These are phyloP conservation scores for Schizonepeta tenuifolia DNA, from an alignment of 257 asterid genomes.

Conservation along the genomic window DNA sequence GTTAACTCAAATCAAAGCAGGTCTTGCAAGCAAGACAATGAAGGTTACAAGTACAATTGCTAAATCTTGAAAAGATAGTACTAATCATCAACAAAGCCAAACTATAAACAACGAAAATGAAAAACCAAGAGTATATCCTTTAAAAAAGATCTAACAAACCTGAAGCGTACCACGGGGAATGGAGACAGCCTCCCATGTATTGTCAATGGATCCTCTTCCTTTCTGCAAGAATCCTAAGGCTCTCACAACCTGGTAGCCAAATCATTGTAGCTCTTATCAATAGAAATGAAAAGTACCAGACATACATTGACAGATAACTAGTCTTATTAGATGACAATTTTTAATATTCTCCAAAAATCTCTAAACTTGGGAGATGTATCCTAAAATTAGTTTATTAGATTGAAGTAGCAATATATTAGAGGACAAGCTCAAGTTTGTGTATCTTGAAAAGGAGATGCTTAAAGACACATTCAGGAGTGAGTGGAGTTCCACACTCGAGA, in stretches of 20 bases:
- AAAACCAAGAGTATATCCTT: slow-evolving; percentile 20
- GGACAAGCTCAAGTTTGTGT: no score
- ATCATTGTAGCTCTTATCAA: slow-evolving; percentile 31
- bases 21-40: slow-evolving; percentile 29
- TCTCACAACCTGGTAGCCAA: slow-evolving; percentile 82
- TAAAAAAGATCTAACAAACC: slow-evolving; percentile 72
- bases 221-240: slow-evolving; percentile 78
- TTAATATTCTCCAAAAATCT: background rate
- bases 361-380: background rate
- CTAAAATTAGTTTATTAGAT: no score
- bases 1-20: slow-evolving; percentile 22
- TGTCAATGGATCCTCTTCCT: slow-evolving; percentile 57
- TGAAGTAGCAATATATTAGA: no score
- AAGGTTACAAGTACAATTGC: slow-evolving; percentile 2
- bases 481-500: no score
- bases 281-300: background rate
- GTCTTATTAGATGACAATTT: slow-evolving; percentile 4
- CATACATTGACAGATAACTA: background rate
- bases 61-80: no score
- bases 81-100: slow-evolving; percentile 21
- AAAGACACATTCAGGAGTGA: no score
- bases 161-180: slow-evolving; percentile 99
- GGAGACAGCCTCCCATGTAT: slow-evolving; percentile 77
- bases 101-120: background rate
- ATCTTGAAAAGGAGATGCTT: no score